Base-by-base conservation (phyloP, 441 rosid genomes). In the Bruguiera hainesii region DNA sequence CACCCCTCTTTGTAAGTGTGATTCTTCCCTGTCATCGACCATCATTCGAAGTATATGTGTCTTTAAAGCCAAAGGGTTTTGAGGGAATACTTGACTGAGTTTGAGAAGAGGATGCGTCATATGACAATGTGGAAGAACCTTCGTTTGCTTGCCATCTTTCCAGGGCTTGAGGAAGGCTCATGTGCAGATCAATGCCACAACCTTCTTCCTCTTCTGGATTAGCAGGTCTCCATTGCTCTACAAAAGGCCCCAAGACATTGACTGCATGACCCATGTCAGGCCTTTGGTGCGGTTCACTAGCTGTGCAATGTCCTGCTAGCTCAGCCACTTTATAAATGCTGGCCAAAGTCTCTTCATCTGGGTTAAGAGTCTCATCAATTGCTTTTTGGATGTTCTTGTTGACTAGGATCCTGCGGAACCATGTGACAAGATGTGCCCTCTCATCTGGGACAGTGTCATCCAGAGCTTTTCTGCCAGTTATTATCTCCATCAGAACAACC, bases 1-100 rank as follows among this genome's bases (percentile, higher is more conserved):
- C 29, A 3, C 50, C 52, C 52, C 35, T 57, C 60, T 30, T 51
- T 51, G 59, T 66, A 46, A 25, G 49, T 29, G 1, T 35, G 46
- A 26, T 55, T 55, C 7, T 4, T 60, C 63, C 60, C 7, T 64
- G 30, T 86, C 82, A 86, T 67, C 89, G 86, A 64, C 86, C 73
- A 70, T 86, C 82, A 3, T 75, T 55, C 26, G 94, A 83, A 66
- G 68, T 60, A 10, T 83, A 78, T 5, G 94, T 66, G 73, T 78
- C 37, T 33, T 7, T 7, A 33, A 7, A 33, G 37, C 10, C 77
- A 13, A 70, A 71, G 4, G 88, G 75, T 73, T 82, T 83, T 0
- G 88, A 63, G 50, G 91, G 83, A 35, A 82, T 76, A 68, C 91
- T 86, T 26, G 88, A 68, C 50, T 86, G 88, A 30, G 82, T 65